These are phyloP conservation scores for Flaveria sonorensis DNA, from an alignment of 129 eudicot species.

Conservation along the genomic window DNA sequence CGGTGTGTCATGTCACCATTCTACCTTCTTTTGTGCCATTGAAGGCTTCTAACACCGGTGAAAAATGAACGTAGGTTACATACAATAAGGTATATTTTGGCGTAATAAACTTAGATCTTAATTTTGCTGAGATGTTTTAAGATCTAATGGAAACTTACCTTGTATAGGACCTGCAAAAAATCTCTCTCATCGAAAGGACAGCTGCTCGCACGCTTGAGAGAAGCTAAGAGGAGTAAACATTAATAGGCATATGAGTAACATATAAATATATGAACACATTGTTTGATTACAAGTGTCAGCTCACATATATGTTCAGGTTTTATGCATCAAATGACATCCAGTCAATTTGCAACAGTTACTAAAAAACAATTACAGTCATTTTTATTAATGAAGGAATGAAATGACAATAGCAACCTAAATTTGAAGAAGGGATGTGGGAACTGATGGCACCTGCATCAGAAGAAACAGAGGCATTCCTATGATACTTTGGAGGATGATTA, in stretches of 20 bases:
- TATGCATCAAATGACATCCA: conserved; percentile 12
- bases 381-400: conserved; percentile 7
- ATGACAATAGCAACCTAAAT: conserved; percentile 44
- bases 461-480: conserved; percentile 57
- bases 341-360: neutral
- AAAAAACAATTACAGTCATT: neutral
- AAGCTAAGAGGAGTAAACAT: conserved; percentile 41
- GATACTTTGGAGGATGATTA: conserved; percentile 52
- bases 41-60: neutral
- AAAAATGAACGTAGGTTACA: neutral
- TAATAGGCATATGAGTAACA: conserved; percentile 26
- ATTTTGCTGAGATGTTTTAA: neutral
- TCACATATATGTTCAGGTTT: conserved; percentile 10
- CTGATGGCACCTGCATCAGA: conserved; percentile 58
- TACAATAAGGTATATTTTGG: neutral
- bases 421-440: conserved; percentile 40
- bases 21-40: neutral
- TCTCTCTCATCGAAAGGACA: conserved; percentile 70
- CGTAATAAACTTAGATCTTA: neutral
- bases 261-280: neutral
- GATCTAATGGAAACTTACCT: conserved; percentile 47
- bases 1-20: neutral
- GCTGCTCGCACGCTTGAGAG: conserved; percentile 55
- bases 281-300: neutral
- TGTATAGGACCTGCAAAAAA: conserved; percentile 71